A percentile compares a stretch with the other conserved stretches of the same genome.
Evolutionary conservation across 2,329 filamentous ascomycete species (phyloP).

Genomic region (Hymenoscyphus linearis): DNA sequence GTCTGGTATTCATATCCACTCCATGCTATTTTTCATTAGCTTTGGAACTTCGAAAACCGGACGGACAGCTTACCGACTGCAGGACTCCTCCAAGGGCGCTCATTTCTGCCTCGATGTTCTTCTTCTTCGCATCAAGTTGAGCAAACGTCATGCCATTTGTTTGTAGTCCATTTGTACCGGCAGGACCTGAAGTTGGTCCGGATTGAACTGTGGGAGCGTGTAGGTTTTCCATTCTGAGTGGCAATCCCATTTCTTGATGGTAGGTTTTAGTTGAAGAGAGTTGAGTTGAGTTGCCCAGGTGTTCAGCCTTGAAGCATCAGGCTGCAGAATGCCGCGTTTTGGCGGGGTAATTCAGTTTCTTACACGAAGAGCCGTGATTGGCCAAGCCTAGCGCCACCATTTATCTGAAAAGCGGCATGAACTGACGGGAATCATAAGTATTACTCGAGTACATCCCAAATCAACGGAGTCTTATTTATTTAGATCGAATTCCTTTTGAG

Average conservation of each 20-base stretch:
- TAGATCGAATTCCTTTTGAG: too few relatives aligned
- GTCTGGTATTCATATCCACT: slow-evolving; percentile 83
- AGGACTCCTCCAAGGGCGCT: slow-evolving; percentile 78
- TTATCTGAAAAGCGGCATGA: background rate
- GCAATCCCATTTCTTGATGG: slow-evolving; percentile 25
- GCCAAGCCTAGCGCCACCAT: background rate
- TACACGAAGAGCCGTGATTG: background rate
- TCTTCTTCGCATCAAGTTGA: slow-evolving; percentile 80
- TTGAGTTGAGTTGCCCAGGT: background rate
- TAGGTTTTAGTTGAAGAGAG: background rate
- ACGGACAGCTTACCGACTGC: slow-evolving; percentile 61
- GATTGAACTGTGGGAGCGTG: slow-evolving; percentile 70
- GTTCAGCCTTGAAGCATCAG: slow-evolving; percentile 20
- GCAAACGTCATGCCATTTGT: slow-evolving; percentile 62
- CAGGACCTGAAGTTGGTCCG: slow-evolving; percentile 62
- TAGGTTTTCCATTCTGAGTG: slow-evolving; percentile 54
- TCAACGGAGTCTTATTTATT: too few relatives aligned
- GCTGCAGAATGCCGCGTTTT: slow-evolving; percentile 15
- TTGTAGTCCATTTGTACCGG: slow-evolving; percentile 54
- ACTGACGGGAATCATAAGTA: too few relatives aligned
- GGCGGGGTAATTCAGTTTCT: slow-evolving; percentile 17
- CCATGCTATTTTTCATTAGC: slow-evolving; percentile 59
- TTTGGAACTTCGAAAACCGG: background rate
- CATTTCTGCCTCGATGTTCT: slow-evolving; percentile 79
- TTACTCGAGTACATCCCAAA: too few relatives aligned